Evolutionary conservation across 2,329 filamentous ascomycete species (phyloP).

Genomic region (Ophiocordyceps camponoti-rufipedis): DNA sequence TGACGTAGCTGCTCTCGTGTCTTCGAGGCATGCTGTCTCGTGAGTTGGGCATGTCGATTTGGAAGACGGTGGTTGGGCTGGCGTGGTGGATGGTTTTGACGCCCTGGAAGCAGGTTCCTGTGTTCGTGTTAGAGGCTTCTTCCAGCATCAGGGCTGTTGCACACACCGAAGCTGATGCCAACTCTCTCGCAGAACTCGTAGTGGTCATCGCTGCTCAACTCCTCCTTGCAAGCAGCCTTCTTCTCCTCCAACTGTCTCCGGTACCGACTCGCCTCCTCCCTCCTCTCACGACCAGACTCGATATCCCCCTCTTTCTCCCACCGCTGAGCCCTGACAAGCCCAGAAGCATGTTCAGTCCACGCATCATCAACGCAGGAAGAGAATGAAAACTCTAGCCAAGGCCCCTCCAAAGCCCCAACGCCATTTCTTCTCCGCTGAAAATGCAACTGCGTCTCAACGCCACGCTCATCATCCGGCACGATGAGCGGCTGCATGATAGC

Average conservation of each 20-base stretch:
- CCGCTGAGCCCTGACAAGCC: not conserved
- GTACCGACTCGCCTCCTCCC: not conserved
- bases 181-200: not conserved
- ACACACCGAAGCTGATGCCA: not conserved
- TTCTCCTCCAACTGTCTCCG: not conserved
- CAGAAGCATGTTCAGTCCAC: not conserved
- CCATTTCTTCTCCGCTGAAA: too few relatives aligned
- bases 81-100: too few relatives aligned
- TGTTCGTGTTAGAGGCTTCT: not conserved
- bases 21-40: too few relatives aligned
- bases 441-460: too few relatives aligned
- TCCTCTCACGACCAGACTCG: too few relatives aligned
- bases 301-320: not conserved
- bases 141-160: not conserved
- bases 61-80: too few relatives aligned
- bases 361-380: not conserved
- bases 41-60: too few relatives aligned
- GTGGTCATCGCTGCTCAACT: not conserved
- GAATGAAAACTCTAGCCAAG: constrained; percentile 1
- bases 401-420: too few relatives aligned
- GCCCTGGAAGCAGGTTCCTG: not conserved
- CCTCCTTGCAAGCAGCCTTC: not conserved
- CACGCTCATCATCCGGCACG: too few relatives aligned
- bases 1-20: too few relatives aligned
- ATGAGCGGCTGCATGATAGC: too few relatives aligned